phyloP scores from a whole-genome alignment of 345 rosid species.

The Punica granatum region DNA sequence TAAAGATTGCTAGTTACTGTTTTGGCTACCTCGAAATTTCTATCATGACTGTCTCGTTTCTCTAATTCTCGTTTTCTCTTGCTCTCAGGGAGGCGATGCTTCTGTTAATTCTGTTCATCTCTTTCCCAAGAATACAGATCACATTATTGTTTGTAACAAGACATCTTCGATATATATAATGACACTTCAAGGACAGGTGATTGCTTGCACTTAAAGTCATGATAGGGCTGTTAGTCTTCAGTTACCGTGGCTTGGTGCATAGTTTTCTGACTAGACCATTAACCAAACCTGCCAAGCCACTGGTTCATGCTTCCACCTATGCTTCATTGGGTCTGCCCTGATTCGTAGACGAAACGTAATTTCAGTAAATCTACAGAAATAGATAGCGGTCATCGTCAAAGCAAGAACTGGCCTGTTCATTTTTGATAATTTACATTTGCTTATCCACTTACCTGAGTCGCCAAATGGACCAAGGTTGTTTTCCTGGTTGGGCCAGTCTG shows the following conservation, averaged over 20 bases:
- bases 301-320: no score
- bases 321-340: no score
- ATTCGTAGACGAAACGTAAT: no score
- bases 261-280: neutral
- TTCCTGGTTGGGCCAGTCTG: no score
- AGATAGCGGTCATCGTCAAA: neutral
- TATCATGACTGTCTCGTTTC: slow-evolving; percentile 4
- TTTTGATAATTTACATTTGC: neutral
- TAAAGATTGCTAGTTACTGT: slow-evolving; percentile 6
- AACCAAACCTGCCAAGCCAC: neutral
- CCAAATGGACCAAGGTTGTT: neutral
- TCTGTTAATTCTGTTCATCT: slow-evolving; percentile 96
- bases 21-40: slow-evolving; percentile 1
- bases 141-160: slow-evolving; percentile 86
- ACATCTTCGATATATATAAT: slow-evolving; percentile 83
- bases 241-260: neutral
- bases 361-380: no score
- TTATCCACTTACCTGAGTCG: neutral
- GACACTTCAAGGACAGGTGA: slow-evolving; percentile 99
- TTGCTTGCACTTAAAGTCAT: neutral
- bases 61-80: slow-evolving; percentile 15
- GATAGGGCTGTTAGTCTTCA: neutral
- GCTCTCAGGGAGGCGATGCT: slow-evolving; percentile 83
- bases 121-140: slow-evolving; percentile 83
- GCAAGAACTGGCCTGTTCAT: neutral